Evolutionary conservation across 2,329 filamentous ascomycete genomes (phyloP).

Genomic region (Stagonosporopsis cucurbitacearum): DNA sequence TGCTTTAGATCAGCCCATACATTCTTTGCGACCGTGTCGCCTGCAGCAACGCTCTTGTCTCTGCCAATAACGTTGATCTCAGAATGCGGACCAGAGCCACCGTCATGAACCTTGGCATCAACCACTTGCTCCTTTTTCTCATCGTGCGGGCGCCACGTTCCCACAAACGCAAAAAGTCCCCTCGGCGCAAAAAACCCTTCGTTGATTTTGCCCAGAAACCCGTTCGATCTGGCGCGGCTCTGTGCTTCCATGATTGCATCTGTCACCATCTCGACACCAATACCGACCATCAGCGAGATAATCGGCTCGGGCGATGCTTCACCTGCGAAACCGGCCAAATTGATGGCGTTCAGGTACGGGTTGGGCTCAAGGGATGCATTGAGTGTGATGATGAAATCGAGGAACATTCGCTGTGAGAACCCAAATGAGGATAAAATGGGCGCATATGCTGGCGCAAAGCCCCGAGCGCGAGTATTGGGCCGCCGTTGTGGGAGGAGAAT

Average conservation of each 20-base stretch:
- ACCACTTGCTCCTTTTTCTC: not conserved
- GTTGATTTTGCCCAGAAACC: slow-evolving; percentile 63
- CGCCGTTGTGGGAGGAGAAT: slow-evolving; percentile 61
- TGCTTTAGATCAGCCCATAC: not conserved
- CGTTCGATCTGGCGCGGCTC: slow-evolving; percentile 52
- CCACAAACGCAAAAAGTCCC: slow-evolving; percentile 61
- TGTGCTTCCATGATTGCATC: slow-evolving; percentile 33
- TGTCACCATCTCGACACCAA: slow-evolving; percentile 50
- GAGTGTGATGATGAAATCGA: slow-evolving; percentile 58
- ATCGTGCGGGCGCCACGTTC: slow-evolving; percentile 58
- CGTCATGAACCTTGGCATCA: not conserved
- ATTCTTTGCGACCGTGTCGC: not conserved
- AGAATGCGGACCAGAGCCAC: not conserved
- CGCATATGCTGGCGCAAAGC: slow-evolving; percentile 62
- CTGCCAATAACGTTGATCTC: not conserved
- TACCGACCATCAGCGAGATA: slow-evolving; percentile 45
- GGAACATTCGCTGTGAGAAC: slow-evolving; percentile 57
- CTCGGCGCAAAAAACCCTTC: slow-evolving; percentile 62
- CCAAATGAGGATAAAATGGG: slow-evolving; percentile 54
- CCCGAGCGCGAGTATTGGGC: slow-evolving; percentile 56
- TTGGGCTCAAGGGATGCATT: slow-evolving; percentile 52
- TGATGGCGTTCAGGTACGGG: slow-evolving; percentile 26
- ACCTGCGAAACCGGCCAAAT: slow-evolving; percentile 42
- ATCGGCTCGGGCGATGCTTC: slow-evolving; percentile 13
- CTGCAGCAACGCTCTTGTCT: not conserved